phyloP scores from a whole-genome alignment of 208 protist genomes.

The Leishmania aethiopica region DNA sequence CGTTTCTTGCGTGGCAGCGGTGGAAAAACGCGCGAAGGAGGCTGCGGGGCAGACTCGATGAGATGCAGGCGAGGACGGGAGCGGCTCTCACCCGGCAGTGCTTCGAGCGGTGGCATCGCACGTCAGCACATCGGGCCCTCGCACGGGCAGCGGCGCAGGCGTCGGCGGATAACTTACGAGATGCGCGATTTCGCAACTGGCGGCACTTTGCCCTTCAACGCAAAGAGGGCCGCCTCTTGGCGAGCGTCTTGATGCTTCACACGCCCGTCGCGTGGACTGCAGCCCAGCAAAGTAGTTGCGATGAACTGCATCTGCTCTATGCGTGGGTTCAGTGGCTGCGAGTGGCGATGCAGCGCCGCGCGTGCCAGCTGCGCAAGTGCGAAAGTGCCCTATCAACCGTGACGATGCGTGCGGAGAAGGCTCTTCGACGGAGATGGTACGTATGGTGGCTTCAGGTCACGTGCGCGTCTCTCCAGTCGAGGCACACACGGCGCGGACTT shows the following conservation, averaged over 20 bases:
- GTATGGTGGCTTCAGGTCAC: conserved; percentile 23
- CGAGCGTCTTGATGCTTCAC: not conserved
- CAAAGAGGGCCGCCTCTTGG: not conserved
- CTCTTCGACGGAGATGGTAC: conserved; percentile 1
- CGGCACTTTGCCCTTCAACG: not conserved
- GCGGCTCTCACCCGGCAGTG: not conserved
- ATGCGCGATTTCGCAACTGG: conserved; percentile 2
- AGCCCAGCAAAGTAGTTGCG: not conserved
- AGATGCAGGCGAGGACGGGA: not conserved
- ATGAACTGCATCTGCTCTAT: conserved; percentile 11
- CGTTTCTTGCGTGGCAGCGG: conserved; percentile 4
- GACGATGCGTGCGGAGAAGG: not conserved
- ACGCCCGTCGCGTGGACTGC: conserved; percentile 6
- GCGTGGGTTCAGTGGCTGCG: conserved; percentile 42
- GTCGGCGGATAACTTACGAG: not conserved
- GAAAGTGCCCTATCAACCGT: conserved; percentile 1
- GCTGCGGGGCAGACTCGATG: not conserved
- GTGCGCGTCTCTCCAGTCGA: conserved; percentile 2
- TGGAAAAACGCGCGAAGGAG: conserved; percentile 9
- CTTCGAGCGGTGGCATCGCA: conserved; percentile 14
- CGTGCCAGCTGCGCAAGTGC: conserved; percentile 18
- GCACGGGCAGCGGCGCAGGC: not conserved
- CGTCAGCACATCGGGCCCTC: not conserved
- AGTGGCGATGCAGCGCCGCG: conserved; percentile 19
- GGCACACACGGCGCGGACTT: not conserved